A percentile compares a stretch with the other conserved stretches of the same genome.
These are phyloP conservation scores for Lasiodiplodia citricola DNA, from an alignment of 2,329 filamentous ascomycete genomes.

Conservation along the genomic window DNA sequence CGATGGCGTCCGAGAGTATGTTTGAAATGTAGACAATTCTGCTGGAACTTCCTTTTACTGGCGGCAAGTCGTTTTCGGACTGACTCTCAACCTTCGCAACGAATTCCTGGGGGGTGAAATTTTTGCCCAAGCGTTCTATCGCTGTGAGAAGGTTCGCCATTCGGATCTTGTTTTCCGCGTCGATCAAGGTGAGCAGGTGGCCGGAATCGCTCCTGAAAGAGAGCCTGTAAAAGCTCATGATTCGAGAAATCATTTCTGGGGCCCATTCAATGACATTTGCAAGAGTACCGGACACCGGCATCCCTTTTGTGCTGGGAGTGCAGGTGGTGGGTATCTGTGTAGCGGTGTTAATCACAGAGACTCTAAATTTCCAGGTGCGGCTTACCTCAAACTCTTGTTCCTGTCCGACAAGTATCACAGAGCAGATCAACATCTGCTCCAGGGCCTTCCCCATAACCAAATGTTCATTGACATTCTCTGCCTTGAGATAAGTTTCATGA, in stretches of 20 bases:
- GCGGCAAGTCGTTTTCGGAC: constrained; percentile 45
- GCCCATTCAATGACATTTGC: constrained; percentile 13
- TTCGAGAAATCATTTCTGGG: constrained; percentile 20
- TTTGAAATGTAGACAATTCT: constrained; percentile 60
- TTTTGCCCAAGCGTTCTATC: constrained; percentile 11
- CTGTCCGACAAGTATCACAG: constrained; percentile 84
- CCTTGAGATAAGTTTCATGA: constrained; percentile 76
- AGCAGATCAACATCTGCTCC: constrained; percentile 81
- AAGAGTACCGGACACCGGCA: constrained; percentile 18
- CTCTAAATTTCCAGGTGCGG: not conserved
- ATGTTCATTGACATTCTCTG: constrained; percentile 83
- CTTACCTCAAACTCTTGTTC: constrained; percentile 78
- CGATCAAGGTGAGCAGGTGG: constrained; percentile 18
- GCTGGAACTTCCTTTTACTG: constrained; percentile 29
- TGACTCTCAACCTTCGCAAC: constrained; percentile 42
- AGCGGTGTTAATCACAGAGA: not conserved
- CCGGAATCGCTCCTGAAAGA: constrained; percentile 24
- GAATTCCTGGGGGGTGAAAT: constrained; percentile 6
- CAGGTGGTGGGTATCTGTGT: constrained; percentile 19
- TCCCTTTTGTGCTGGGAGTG: constrained; percentile 16
- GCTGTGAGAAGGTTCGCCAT: constrained; percentile 19
- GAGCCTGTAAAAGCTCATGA: constrained; percentile 24
- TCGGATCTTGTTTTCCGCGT: constrained; percentile 23
- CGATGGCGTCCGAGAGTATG: constrained; percentile 70
- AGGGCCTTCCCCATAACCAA: constrained; percentile 97